Evolutionary conservation across 2,329 filamentous ascomycete species (phyloP), one percentile per base, ranked within the genome.

Genomic region (Colletotrichum cordylinicola): DNA sequence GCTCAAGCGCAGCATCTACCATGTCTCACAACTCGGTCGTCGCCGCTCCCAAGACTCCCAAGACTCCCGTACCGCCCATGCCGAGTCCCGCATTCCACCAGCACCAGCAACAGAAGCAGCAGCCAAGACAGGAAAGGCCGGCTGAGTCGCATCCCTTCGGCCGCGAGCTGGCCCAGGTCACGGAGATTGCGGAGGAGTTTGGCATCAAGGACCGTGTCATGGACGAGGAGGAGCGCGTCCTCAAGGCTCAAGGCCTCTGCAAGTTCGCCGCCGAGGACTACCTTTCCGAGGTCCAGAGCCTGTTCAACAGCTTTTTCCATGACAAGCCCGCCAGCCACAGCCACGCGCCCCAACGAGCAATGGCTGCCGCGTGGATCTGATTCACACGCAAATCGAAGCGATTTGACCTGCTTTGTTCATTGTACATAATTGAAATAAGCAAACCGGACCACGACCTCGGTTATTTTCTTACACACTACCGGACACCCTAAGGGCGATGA

Each of bases 111-210:
- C 79, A 62, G 33, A 64, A 65, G 31, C 72, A 65, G 39, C 72
- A 60, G 35, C 29, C 61, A 76, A 61, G 66, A 77, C 78, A 84
- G 86, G 82, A 76, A 80, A 83, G 82, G 67, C 81, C 83, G 73
- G 82, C 82, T 12, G 84, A 87, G 33, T 80, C 85, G 61, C 92
- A 97, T 83, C 96, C 96, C 0, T 98, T 98, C 81, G 95, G 95
- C 69, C 93, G 94, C 67, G 97, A 99, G 85, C 88, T 98, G 69
- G 95, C 95, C 72, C 94, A 98, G 85, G 95, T 98, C 29, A 95
- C 96, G 69, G 97, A 98, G 85, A 91, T 98, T 18, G 96, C 94
- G 0, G 97, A 98, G 85, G 96, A 98, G 84, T 96, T 95, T 79
- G 92, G 92, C 56, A 89, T 92, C 35, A 86, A 89, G 77, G 82